Percentiles rank a stretch among this genome's conserved stretches.
Evolutionary conservation across 1,284 basidiomycete species (phyloP).

Genomic region (Ceratobasidium theobromae): DNA sequence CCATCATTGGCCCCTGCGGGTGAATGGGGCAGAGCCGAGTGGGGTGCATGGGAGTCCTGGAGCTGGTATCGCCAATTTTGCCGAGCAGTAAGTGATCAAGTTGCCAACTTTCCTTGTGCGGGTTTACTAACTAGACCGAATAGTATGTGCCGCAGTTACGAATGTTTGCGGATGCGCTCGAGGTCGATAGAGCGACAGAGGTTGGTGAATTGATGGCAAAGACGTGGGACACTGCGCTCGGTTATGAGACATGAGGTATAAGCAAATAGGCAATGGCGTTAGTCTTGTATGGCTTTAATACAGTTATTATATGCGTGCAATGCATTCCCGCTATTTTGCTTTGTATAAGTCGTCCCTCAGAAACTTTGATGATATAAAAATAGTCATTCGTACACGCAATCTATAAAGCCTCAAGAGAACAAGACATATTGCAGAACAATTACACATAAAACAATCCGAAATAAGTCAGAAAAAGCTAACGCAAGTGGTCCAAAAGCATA

Average conservation of each 20-base stretch:
- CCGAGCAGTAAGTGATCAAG: conserved; percentile 64
- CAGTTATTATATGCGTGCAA: no score
- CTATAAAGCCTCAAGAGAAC: neutral
- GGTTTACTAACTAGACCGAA: no score
- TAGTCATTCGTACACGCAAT: conserved; percentile 15
- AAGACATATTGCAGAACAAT: neutral
- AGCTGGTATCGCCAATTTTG: conserved; percentile 86
- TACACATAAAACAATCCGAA: neutral
- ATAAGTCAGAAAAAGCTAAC: neutral
- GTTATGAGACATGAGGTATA: conserved; percentile 1
- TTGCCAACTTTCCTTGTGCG: no score
- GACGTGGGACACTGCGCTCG: conserved; percentile 25
- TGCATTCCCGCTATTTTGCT: no score
- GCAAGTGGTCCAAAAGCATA: neutral
- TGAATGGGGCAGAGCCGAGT: conserved; percentile 64
- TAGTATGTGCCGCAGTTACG: conserved; percentile 23
- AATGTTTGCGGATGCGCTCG: conserved; percentile 10
- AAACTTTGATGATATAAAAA: neutral
- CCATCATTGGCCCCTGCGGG: conserved; percentile 54
- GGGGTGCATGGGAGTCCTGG: conserved; percentile 80
- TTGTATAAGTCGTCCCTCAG: neutral
- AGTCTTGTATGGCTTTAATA: conserved; percentile 18
- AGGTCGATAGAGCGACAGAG: conserved; percentile 2
- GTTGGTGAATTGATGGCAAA: conserved; percentile 19
- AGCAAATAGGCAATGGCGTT: neutral